Conservation (phyloP, 163 green algal genomes). For the Scenedesmus sp. region DNA sequence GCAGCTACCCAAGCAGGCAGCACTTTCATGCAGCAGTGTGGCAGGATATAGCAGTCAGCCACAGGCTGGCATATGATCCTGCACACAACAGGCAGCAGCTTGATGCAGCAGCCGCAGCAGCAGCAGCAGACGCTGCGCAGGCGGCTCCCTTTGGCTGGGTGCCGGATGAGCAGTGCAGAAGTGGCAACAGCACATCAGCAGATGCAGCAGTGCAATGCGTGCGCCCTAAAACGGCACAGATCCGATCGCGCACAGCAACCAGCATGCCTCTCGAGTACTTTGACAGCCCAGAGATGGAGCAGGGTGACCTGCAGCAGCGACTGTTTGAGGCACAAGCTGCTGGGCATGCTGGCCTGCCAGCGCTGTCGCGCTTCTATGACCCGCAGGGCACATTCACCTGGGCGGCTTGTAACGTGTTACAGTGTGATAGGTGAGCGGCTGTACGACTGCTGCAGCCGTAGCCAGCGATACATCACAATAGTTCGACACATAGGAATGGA, state of each 20-base stretch:
- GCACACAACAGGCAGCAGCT: neutral
- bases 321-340: conserved; percentile 47
- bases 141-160: conserved; percentile 56
- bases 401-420: conserved; percentile 61
- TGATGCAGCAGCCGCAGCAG: neutral
- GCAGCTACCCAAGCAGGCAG: conserved; percentile 37
- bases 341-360: conserved; percentile 55
- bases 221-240: conserved; percentile 63
- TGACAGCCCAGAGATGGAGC: conserved; percentile 74
- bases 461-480: neutral
- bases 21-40: conserved; percentile 18
- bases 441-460: neutral
- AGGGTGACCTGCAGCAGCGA: conserved; percentile 52
- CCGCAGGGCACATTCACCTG: conserved; percentile 67
- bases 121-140: neutral
- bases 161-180: conserved; percentile 25
- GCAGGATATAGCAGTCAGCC: conserved; percentile 5
- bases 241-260: conserved; percentile 53
- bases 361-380: conserved; percentile 66
- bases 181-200: conserved; percentile 3
- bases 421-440: conserved; percentile 62
- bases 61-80: neutral
- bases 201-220: conserved; percentile 21
- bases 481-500: neutral
- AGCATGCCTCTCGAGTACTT: conserved; percentile 71